Evolutionary conservation across 192 early-diverging fungal genomes (phyloP).

Genomic region (Coemansia sp.): DNA sequence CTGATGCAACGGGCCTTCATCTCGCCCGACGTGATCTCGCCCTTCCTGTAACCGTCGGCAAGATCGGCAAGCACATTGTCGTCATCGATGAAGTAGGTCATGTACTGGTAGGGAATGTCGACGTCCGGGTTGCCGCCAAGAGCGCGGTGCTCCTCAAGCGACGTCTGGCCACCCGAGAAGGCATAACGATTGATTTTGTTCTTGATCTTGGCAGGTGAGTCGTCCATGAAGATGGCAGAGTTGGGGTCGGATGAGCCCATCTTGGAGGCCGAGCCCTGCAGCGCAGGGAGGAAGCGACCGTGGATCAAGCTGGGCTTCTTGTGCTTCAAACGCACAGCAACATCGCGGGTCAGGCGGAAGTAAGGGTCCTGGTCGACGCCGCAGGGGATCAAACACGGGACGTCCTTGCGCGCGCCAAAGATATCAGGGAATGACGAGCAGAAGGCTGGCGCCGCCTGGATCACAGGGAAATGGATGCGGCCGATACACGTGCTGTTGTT

Average conservation of each 20-base stretch:
- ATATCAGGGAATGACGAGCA: constrained; percentile 95
- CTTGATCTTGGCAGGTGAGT: constrained; percentile 90
- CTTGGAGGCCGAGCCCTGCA: constrained; percentile 87
- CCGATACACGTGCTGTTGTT: constrained; percentile 85
- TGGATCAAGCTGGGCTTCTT: constrained; percentile 94
- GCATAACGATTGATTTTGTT: constrained; percentile 97
- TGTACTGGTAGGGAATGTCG: constrained; percentile 94
- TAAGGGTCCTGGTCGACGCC: constrained; percentile 99
- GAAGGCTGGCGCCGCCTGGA: constrained; percentile 94
- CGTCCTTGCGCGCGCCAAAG: constrained; percentile 85
- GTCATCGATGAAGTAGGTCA: constrained; percentile 92
- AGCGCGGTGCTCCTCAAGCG: constrained; percentile 77
- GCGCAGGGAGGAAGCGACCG: constrained; percentile 92
- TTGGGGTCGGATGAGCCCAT: constrained; percentile 90
- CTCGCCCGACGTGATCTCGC: constrained; percentile 83
- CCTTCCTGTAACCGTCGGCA: constrained; percentile 71
- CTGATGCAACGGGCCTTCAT: constrained; percentile 89
- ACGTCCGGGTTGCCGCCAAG: constrained; percentile 90
- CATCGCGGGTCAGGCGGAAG: constrained; percentile 96
- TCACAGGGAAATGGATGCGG: constrained; percentile 89
- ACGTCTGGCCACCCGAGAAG: constrained; percentile 90
- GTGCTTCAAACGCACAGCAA: constrained; percentile 88
- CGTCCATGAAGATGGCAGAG: constrained; percentile 91
- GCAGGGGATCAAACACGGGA: constrained; percentile 96
- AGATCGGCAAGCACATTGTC: constrained; percentile 81